Evolutionary conservation across 192 early-diverging fungal genomes (phyloP), one percentile per base, ranked within the genome.

Genomic region (Piromyces sp.): DNA sequence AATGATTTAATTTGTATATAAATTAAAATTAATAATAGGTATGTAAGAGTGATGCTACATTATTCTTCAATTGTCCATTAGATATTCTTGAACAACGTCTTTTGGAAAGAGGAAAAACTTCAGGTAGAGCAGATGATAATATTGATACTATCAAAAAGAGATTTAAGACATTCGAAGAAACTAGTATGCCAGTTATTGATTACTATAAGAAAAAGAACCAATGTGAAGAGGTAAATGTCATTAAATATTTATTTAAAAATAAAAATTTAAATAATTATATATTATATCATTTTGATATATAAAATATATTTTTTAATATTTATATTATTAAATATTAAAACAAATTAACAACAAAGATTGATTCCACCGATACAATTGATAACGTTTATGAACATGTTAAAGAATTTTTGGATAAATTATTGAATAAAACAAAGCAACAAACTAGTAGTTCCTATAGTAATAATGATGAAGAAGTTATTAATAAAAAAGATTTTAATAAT

Each of bases 11-110:
- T n/a, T 78, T 29, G 83, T 29, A 16, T 30, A 81, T n/a, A 15
- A 26, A 78, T 30, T 42, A 83, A 19, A 83, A 33, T 5, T 5
- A 81, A 29, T 84, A 68, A 79, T 33, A 38, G 37, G 40, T 80
- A 79, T 51, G 79, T 84, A 68, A 82, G 42, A 86, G 28, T 38
- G 86, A 83, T 19, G 85, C 87, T 79, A 86, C 87, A 29, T 84
- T 91, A 37, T 90, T 84, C 84, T 91, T 90, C 82, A 81, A 84
- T n/a, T 91, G 91, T 81, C 85, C 92, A 26, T 81, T 86, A 30
- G 86, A 87, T 2, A 82, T 84, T 5, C 83, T 92, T 38, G 87
- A 89, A 30, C n/a, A 85, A 79, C 85, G 90, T 26, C 81, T 91
- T n/a, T 22, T 91, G 19, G 87, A 91, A 79, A 84, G 89, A 29